Conservation (phyloP, 768 basidiomycete species). For the Suillus spraguei region DNA sequence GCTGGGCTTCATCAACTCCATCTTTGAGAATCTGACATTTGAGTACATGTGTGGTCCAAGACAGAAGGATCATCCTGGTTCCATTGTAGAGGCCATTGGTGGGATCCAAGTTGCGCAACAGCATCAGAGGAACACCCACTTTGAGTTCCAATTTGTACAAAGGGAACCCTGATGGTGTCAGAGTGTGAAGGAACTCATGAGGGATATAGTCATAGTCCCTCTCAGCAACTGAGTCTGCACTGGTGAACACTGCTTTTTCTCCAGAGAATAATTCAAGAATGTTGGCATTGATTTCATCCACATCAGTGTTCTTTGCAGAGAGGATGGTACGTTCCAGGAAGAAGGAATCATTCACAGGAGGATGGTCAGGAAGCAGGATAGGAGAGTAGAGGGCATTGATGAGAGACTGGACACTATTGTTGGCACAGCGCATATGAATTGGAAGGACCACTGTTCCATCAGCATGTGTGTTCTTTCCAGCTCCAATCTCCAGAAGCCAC, state of each 20-base stretch:
- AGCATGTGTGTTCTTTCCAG: constrained; percentile 15
- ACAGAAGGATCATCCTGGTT: constrained; percentile 24
- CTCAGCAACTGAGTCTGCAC: constrained; percentile 32
- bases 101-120: constrained; percentile 46
- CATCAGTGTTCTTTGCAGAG: constrained; percentile 29
- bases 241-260: constrained; percentile 23
- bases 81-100: constrained; percentile 42
- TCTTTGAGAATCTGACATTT: constrained; percentile 29
- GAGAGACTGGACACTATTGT: not conserved
- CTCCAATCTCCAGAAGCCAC: constrained; percentile 41
- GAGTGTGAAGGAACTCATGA: constrained; percentile 40
- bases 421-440: constrained; percentile 24
- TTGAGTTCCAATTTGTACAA: constrained; percentile 37
- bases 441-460: constrained; percentile 28
- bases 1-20: constrained; percentile 18
- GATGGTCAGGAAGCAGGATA: constrained; percentile 14
- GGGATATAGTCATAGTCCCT: constrained; percentile 30
- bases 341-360: constrained; percentile 25
- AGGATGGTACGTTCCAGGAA: constrained; percentile 36
- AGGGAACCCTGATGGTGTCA: constrained; percentile 41
- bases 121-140: constrained; percentile 40
- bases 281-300: constrained; percentile 35
- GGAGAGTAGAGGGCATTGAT: constrained; percentile 27
- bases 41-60: constrained; percentile 26
- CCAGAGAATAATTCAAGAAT: constrained; percentile 30